Evolutionary conservation across 2,329 filamentous ascomycete genomes (phyloP).

Genomic region (Aspergillus flavus): DNA sequence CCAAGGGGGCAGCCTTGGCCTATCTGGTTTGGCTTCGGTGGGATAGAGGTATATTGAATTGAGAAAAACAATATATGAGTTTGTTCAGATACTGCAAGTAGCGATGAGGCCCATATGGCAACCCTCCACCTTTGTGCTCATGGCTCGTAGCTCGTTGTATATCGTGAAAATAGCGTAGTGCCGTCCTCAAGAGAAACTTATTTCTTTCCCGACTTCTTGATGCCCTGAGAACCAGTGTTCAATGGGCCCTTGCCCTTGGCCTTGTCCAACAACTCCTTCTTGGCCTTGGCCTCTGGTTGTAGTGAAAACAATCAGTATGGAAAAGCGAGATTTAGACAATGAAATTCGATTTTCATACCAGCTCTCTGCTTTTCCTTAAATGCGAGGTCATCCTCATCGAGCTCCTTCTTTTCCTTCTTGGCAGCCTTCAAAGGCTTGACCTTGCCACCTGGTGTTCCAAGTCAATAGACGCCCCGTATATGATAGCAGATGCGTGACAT

Average conservation of each 20-base stretch:
- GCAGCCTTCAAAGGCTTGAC: constrained; percentile 82
- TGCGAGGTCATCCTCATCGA: constrained; percentile 85
- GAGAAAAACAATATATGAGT: constrained; percentile 9
- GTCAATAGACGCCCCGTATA: background rate
- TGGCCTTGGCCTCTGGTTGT: constrained; percentile 73
- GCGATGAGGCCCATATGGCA: constrained; percentile 17
- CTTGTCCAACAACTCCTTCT: constrained; percentile 80
- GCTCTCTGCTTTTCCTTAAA: constrained; percentile 82
- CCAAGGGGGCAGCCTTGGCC: background rate
- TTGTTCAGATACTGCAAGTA: constrained; percentile 12
- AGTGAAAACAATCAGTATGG: constrained; percentile 9
- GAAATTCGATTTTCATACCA: constrained; percentile 59
- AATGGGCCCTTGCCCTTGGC: constrained; percentile 86
- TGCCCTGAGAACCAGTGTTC: constrained; percentile 80
- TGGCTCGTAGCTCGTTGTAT: constrained; percentile 28
- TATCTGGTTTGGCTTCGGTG: background rate
- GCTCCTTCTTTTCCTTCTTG: constrained; percentile 81
- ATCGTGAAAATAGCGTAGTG: constrained; percentile 18
- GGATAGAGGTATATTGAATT: background rate
- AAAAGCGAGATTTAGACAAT: background rate
- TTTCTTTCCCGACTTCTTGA: constrained; percentile 99
- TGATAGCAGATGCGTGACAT: constrained; percentile 19
- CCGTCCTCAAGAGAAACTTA: constrained; percentile 46
- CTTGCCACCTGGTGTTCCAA: constrained; percentile 67
- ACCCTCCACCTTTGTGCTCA: constrained; percentile 19